Evolutionary conservation across 2,329 filamentous ascomycete genomes (phyloP).

Genomic region (Corinectria fuckeliana): DNA sequence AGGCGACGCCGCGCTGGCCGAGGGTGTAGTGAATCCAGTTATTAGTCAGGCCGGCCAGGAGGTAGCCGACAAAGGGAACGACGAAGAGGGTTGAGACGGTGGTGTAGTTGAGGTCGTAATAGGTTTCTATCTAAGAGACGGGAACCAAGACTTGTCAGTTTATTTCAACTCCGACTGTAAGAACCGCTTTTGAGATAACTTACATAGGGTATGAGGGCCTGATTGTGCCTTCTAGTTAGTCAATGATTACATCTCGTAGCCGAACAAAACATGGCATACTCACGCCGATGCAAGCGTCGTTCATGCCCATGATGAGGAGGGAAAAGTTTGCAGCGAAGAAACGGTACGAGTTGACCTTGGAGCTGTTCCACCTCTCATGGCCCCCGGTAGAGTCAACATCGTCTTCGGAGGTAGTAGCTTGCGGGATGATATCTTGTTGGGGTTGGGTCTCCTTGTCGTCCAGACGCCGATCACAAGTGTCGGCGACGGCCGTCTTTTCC

Average conservation of each 20-base stretch:
- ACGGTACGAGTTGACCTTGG: conserved; percentile 63
- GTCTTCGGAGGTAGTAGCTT: conserved; percentile 9
- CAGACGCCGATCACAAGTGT: neutral
- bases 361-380: conserved; percentile 68
- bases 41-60: conserved; percentile 67
- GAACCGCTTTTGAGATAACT: conserved; percentile 24
- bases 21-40: conserved; percentile 67
- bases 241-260: neutral
- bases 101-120: conserved; percentile 67
- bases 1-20: conserved; percentile 75
- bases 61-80: conserved; percentile 70
- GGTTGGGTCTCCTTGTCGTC: neutral
- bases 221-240: conserved; percentile 23
- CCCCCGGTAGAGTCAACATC: conserved; percentile 17
- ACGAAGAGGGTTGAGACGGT: conserved; percentile 72
- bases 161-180: neutral
- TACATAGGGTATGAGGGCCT: conserved; percentile 58
- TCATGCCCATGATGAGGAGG: conserved; percentile 71
- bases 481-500: neutral
- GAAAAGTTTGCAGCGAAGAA: conserved; percentile 65
- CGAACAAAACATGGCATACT: conserved; percentile 34
- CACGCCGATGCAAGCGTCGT: conserved; percentile 71
- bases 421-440: neutral
- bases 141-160: neutral
- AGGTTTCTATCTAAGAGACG: conserved; percentile 44